Conservation (phyloP, 2,329 filamentous ascomycete genomes). For the Aspergillus udagawae region DNA sequence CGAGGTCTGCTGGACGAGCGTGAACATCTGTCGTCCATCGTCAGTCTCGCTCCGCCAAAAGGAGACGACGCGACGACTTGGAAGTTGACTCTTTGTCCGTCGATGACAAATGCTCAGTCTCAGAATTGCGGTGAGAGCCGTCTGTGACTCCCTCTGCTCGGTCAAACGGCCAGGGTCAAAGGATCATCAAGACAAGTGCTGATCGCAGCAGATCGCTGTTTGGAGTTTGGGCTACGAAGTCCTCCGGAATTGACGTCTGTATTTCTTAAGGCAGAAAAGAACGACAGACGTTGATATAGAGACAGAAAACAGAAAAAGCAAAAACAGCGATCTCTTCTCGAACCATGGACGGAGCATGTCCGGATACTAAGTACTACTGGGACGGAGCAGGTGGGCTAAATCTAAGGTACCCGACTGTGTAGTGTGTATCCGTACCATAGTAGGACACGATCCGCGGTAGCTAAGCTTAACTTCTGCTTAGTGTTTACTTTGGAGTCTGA, state of each 20-base stretch:
- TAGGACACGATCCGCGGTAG: conserved; percentile 15
- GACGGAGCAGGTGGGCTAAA: conserved; percentile 8
- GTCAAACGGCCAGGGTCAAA: not conserved
- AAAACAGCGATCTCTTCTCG: conserved; percentile 5
- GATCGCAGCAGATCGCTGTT: not conserved
- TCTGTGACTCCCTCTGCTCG: not conserved
- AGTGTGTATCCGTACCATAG: not conserved
- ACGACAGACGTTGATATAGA: conserved; percentile 2
- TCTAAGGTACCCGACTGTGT: conserved; percentile 7
- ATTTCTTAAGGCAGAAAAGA: not conserved
- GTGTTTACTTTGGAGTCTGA: conserved; percentile 4
- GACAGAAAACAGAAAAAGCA: conserved; percentile 12
- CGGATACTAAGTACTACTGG: not conserved
- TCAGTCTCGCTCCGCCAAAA: not conserved
- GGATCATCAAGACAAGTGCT: not conserved
- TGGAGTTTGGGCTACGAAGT: not conserved
- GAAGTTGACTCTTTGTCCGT: not conserved
- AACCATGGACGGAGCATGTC: not conserved
- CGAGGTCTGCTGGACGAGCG: too few species aligned
- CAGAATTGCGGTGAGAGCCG: not conserved
- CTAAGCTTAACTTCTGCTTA: conserved; percentile 27
- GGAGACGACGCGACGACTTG: not conserved
- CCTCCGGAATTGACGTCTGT: too few species aligned
- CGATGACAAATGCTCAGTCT: not conserved
- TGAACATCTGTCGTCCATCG: not conserved